Percentiles rank a stretch among this genome's conserved stretches.
These are phyloP conservation scores for Pseudoperonospora humuli DNA, from an alignment of 352 stramenopile genomes.

Conservation along the genomic window DNA sequence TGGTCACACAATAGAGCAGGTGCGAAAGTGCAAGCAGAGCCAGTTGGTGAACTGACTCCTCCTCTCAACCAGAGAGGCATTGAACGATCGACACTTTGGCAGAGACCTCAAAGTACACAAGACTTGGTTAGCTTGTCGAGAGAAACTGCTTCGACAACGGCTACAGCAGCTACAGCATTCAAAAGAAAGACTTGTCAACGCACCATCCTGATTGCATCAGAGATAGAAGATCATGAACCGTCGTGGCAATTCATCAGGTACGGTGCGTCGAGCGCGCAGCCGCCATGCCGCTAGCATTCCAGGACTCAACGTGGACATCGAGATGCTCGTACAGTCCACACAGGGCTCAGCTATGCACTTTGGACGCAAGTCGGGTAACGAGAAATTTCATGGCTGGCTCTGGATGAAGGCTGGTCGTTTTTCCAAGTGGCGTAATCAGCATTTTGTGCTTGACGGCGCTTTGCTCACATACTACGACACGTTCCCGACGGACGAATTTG, in stretches of 20 bases:
- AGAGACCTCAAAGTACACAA: constrained; percentile 29
- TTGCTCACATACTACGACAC: constrained; percentile 79
- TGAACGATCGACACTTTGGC: constrained; percentile 26
- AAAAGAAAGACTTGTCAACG: constrained; percentile 13
- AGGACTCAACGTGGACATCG: constrained; percentile 67
- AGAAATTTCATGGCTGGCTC: constrained; percentile 80
- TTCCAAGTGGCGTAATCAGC: constrained; percentile 77
- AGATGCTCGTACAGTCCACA: constrained; percentile 78
- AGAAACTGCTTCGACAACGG: constrained; percentile 13
- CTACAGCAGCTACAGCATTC: constrained; percentile 2
- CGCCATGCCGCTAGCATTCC: constrained; percentile 24
- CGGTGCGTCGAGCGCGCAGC: constrained; percentile 11
- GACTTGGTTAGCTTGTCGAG: constrained; percentile 7
- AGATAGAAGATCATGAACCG: constrained; percentile 21
- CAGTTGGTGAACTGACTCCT: constrained; percentile 28
- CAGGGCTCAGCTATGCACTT: constrained; percentile 68
- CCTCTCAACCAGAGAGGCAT: constrained; percentile 11
- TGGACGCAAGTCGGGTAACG: constrained; percentile 43
- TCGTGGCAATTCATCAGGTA: constrained; percentile 15
- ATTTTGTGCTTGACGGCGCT: constrained; percentile 74
- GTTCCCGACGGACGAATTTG: constrained; percentile 75
- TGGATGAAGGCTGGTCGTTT: constrained; percentile 80
- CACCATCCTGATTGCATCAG: not conserved
- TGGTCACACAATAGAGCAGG: constrained; percentile 15
- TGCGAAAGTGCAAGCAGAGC: constrained; percentile 14